Conservation (phyloP, 176 grass and related monocot species). For the Phoenix roebelenii region DNA sequence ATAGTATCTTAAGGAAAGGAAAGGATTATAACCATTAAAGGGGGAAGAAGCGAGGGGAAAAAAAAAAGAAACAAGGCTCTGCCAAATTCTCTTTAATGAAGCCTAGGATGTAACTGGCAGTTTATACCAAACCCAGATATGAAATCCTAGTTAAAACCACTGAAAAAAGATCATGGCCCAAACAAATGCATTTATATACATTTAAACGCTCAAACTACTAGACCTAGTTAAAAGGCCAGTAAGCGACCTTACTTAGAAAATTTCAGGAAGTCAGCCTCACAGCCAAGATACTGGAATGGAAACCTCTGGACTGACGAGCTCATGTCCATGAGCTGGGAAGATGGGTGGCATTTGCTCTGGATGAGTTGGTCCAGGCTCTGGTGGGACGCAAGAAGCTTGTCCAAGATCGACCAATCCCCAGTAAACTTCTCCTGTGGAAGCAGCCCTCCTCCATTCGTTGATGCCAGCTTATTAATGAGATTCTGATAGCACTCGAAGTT, state of each 20-base stretch:
- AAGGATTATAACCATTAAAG: no score
- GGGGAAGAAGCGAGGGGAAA: no score
- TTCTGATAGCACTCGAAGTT: conserved; percentile 64
- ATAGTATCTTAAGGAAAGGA: no score
- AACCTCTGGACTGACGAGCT: conserved; percentile 41
- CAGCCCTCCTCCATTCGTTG: conserved; percentile 4
- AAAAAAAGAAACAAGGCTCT: no score
- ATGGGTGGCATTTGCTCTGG: conserved; percentile 36
- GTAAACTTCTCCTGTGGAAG: conserved; percentile 28
- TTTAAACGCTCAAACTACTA: conserved; percentile 28
- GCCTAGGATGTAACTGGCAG: no score
- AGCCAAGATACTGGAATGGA: conserved; percentile 56
- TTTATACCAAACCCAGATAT: no score
- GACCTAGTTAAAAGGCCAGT: background rate
- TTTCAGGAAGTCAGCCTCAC: conserved; percentile 52
- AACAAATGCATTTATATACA: conserved; percentile 32
- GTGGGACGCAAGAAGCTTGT: conserved; percentile 93
- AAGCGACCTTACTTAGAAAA: conserved; percentile 54
- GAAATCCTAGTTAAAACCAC: no score
- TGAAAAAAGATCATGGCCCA: background rate
- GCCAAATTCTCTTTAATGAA: no score
- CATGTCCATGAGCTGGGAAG: conserved; percentile 39
- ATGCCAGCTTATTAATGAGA: conserved; percentile 66
- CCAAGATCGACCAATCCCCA: conserved; percentile 82
- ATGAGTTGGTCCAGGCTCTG: conserved; percentile 81